Evolutionary conservation across 2,329 filamentous ascomycete genomes (phyloP).

Genomic region (Hymenoscyphus occultus): DNA sequence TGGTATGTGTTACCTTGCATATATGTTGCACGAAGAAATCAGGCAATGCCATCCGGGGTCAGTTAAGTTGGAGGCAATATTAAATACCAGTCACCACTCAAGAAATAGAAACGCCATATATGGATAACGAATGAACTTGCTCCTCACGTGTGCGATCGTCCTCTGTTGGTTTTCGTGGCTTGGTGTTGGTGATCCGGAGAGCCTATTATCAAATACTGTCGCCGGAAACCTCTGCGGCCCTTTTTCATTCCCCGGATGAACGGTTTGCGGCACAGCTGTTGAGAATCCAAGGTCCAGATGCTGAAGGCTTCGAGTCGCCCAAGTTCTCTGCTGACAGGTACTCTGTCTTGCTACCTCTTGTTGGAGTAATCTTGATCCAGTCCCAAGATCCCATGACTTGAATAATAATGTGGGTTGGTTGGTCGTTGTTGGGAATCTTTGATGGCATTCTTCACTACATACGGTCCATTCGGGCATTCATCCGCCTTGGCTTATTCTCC

Average conservation of each 20-base stretch:
- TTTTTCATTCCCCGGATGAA: constrained; percentile 1
- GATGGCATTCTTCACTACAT: not conserved
- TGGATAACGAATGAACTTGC: not conserved
- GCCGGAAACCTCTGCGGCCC: not conserved
- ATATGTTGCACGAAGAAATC: not conserved
- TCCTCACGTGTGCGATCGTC: constrained; percentile 3
- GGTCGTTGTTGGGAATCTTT: not conserved
- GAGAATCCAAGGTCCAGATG: not conserved
- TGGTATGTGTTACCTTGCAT: constrained; percentile 3
- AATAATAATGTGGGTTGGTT: not conserved
- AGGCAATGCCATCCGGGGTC: constrained; percentile 1
- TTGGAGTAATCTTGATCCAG: not conserved
- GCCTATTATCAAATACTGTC: not conserved
- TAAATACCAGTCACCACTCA: not conserved
- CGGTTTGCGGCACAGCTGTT: not conserved
- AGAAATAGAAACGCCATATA: not conserved
- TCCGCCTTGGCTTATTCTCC: constrained; percentile 8
- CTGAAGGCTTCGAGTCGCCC: not conserved
- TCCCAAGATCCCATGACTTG: not conserved
- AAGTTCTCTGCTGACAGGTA: not conserved
- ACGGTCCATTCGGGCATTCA: constrained; percentile 8
- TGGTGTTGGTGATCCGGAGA: not conserved
- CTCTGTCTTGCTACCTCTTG: not conserved
- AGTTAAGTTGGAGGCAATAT: not conserved
- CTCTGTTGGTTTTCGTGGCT: not conserved